Evolutionary conservation across 78 protist species (phyloP), one percentile per base, ranked within the genome.

Genomic region (Cavenderia fasciculata): DNA sequence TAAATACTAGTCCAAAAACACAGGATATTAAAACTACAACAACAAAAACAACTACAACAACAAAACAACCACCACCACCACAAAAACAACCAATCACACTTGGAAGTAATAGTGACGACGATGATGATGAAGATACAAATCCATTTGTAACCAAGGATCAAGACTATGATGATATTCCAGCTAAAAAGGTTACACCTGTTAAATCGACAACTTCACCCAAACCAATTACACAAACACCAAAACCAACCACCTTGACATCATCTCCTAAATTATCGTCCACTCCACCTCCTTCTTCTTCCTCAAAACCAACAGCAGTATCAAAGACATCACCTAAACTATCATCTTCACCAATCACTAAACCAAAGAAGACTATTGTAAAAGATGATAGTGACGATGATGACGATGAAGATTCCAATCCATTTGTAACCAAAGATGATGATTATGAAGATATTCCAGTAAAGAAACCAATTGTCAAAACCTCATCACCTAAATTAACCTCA

Each of bases 121-220:
- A 57, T 23, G 18, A 57, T 10, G 33, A 57, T 57, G 63, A 57
- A 6, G 5, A 18, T 21, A 19, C 5, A 21, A 57, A 57, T 57
- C 63, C 63, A 57, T 57, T 57, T 57, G 63, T 57, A 18, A 27
- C 63, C n/a, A 57, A 57, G 33, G 34, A 57, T 27, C 33, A 57
- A 4, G 63, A 57, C 77, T 44, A 49, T 38, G 49, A n/a, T n/a
- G n/a, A n/a, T n/a, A n/a, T n/a, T n/a, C 47, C 77, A 33, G 14
- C 57, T 23, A 2, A 1, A 63, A 6, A 21, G 41, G 44, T 14
- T 40, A 41, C 41, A 59, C 47, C 71, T 31, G 33, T 10, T 31
- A 25, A 2, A 31, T 59, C 66, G 5, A 23, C 70, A 62, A 25
- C 66, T 5, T 59, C 66, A 59, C 66, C 66, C 5, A 59, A 23